Base-by-base conservation (phyloP, 345 rosid species). In the Gossypium mustelinum region DNA sequence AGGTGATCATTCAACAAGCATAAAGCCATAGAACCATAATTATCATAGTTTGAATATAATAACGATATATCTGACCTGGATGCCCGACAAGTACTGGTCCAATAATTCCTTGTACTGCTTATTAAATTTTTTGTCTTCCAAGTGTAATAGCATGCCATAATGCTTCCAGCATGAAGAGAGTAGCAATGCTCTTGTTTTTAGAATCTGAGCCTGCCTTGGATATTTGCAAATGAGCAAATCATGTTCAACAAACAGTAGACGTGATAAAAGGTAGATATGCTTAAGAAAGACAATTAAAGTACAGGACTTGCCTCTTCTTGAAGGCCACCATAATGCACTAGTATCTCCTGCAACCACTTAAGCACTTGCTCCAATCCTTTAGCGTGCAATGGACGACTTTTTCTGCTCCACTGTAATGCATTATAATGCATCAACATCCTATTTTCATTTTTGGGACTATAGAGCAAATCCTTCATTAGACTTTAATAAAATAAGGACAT, bases 111-210 rank as follows among this genome's bases (percentile, higher is more conserved):
- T 87, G 79, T 84, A 84, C 75, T 51, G 77, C 89, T 81, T 82
- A 70, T 81, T 76, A 78, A 88, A 86, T 52, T 83, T 88, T 57
- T 55, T 85, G 83, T 90, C 96, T 82, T 94, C 98, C 82, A 94
- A 76, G 82, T 84, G 91, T 81, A 92, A 80, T 56, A 94, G 82
- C 77, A 77, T 59, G 75, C 93, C 73, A 71, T 86, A 94, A 77
- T 92, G 92, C 86, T 88, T 92, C 98, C 98, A 94, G 75, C 97
- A 92, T 51, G 97, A 92, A 80, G 89, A 90, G 67, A 94, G 87
- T 60, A 94, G 85, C 44, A 82, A 79, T 66, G 85, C 85, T 75
- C 92, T 82, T 67, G 84, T 76, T 50, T 48, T 79, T 70, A 73
- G 48, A 60, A 75, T 41, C 75, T 79, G 80, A 68, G 68, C 80